phyloP scores from a whole-genome alignment of 1,284 basidiomycete species.

The Psilocybe mexicana region DNA sequence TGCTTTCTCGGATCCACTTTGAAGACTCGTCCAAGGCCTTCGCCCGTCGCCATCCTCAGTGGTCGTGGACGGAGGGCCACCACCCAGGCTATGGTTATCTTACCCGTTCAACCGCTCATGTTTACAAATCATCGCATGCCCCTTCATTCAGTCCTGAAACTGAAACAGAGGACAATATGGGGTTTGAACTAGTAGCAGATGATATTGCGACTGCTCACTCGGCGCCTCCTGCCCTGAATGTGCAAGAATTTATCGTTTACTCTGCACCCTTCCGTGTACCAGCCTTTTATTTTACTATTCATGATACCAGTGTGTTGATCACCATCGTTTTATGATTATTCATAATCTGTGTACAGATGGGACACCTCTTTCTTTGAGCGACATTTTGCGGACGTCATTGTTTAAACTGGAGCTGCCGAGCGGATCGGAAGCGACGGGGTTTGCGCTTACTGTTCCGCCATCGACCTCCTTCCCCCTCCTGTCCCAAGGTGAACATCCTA shows the following conservation, averaged over 20 bases:
- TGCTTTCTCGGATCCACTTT: conserved; percentile 62
- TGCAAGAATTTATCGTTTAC: conserved; percentile 65
- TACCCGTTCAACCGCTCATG: conserved; percentile 31
- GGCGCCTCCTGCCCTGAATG: conserved; percentile 34
- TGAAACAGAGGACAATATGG: conserved; percentile 8
- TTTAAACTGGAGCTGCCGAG: conserved; percentile 53
- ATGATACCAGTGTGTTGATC: conserved; percentile 59
- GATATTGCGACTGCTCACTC: conserved; percentile 32
- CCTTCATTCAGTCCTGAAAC: not conserved
- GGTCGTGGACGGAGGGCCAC: conserved; percentile 20
- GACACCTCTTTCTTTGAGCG: conserved; percentile 53
- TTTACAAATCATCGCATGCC: conserved; percentile 7
- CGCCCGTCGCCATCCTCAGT: conserved; percentile 29
- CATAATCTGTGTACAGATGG: conserved; percentile 52
- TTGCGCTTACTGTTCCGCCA: conserved; percentile 48
- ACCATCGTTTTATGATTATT: not conserved
- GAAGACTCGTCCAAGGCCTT: conserved; percentile 60
- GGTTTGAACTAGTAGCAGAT: conserved; percentile 35
- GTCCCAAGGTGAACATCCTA: conserved; percentile 83
- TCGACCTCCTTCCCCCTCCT: conserved; percentile 67
- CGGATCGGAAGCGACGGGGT: conserved; percentile 46
- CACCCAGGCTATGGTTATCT: conserved; percentile 32
- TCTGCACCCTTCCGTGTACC: conserved; percentile 78
- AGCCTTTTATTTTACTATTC: conserved; percentile 74
- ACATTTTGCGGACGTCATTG: conserved; percentile 57